A percentile compares a stretch with the other conserved stretches of the same genome.
Conservation (phyloP, 2,329 filamentous ascomycete genomes). For the Pseudocercospora fijiensis region DNA sequence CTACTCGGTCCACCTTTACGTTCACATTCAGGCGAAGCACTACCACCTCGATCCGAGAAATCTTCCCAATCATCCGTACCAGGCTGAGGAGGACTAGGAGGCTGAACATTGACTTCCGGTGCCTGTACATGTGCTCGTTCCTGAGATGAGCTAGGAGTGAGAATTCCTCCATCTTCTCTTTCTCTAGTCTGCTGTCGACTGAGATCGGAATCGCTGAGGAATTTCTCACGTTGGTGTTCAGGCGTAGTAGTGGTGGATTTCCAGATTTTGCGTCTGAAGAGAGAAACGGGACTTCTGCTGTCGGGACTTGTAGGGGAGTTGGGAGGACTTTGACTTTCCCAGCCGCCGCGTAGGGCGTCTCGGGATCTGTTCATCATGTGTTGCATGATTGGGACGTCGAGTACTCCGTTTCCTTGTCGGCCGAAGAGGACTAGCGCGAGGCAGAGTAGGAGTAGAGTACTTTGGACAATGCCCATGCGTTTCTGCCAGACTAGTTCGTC, state of each 20-base stretch:
- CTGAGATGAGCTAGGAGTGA: conserved; percentile 13
- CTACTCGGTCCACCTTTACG: conserved; percentile 4
- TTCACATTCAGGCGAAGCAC: not conserved
- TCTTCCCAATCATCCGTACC: conserved; percentile 2
- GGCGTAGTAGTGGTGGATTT: conserved; percentile 34
- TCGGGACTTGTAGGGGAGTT: conserved; percentile 38
- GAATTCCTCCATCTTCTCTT: conserved; percentile 10
- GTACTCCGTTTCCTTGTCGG: conserved; percentile 31
- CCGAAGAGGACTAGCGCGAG: conserved; percentile 81
- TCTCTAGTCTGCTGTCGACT: conserved; percentile 18
- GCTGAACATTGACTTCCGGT: conserved; percentile 1
- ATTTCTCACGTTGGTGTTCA: conserved; percentile 2
- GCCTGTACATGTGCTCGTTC: conserved; percentile 11
- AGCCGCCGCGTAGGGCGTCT: conserved; percentile 34
- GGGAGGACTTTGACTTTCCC: conserved; percentile 40
- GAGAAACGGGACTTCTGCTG: conserved; percentile 33
- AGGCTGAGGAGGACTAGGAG: not conserved
- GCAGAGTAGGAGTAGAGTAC: conserved; percentile 80
- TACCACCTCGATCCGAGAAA: conserved; percentile 2
- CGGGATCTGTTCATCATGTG: conserved; percentile 43
- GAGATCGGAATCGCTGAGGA: conserved; percentile 17
- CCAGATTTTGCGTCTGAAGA: conserved; percentile 38
- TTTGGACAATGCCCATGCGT: conserved; percentile 89
- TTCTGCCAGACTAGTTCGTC: conserved; percentile 85
- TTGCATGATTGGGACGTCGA: conserved; percentile 49